Evolutionary conservation across 2,329 filamentous ascomycete genomes (phyloP).

Genomic region (Cladosporium velox): DNA sequence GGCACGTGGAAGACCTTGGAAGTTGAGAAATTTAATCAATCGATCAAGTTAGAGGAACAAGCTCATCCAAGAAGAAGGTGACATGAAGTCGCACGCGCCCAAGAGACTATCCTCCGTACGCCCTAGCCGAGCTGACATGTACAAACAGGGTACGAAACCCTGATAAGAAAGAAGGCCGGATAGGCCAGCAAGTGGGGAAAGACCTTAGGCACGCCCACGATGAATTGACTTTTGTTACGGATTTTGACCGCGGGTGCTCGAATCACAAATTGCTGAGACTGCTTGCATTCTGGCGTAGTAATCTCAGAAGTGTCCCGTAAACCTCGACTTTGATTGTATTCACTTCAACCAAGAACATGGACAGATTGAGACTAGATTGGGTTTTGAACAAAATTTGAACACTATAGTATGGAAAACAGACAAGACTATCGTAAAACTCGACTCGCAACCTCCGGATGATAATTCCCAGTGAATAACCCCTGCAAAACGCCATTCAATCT

Average conservation of each 20-base stretch:
- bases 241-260: not conserved
- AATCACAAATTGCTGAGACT: too few species aligned
- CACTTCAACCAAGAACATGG: too few species aligned
- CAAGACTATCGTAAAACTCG: slow-evolving; percentile 7
- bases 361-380: not conserved
- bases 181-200: slow-evolving; percentile 7
- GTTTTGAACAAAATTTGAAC: not conserved
- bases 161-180: not conserved
- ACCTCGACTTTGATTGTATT: not conserved
- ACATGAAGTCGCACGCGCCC: not conserved
- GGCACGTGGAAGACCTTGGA: too few species aligned
- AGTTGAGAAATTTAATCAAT: too few species aligned
- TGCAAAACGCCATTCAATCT: slow-evolving; percentile 17
- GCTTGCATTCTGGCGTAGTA: too few species aligned
- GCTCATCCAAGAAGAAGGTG: too few species aligned
- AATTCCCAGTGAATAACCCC: slow-evolving; percentile 1
- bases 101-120: not conserved
- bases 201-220: not conserved
- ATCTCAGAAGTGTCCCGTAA: too few species aligned
- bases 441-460: not conserved
- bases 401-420: not conserved
- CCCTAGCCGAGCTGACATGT: slow-evolving; percentile 4
- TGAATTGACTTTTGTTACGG: not conserved
- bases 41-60: too few species aligned
- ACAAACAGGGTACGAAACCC: not conserved